These are phyloP conservation scores for Verticillium isaacii DNA, from an alignment of 2,329 filamentous ascomycete genomes.

Conservation along the genomic window DNA sequence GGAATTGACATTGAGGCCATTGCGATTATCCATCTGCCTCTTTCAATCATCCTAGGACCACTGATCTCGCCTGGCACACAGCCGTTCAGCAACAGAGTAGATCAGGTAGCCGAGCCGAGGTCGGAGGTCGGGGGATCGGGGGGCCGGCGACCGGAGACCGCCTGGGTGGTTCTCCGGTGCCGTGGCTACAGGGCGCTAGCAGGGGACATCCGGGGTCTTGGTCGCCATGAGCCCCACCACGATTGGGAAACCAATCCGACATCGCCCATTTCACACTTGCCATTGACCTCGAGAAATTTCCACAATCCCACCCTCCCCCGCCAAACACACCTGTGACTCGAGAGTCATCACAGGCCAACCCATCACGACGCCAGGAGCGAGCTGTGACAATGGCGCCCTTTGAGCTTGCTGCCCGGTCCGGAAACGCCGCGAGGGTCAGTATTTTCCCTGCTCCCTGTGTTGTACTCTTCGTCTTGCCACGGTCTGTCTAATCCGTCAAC, in stretches of 20 bases:
- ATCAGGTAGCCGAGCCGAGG: not conserved
- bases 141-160: not conserved
- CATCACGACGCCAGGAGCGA: not conserved
- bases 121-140: not conserved
- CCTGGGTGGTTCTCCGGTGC: not conserved
- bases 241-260: constrained; percentile 11
- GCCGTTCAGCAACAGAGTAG: no score
- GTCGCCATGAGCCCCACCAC: not conserved
- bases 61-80: no score
- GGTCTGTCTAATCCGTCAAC: constrained; percentile 10
- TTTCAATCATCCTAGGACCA: no score
- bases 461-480: not conserved
- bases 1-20: no score
- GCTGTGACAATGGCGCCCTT: constrained; percentile 41
- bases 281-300: constrained; percentile 9
- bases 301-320: constrained; percentile 6
- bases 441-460: not conserved
- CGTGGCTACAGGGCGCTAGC: not conserved
- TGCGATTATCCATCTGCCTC: no score
- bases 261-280: constrained; percentile 14
- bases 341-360: not conserved
- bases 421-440: constrained; percentile 41
- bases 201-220: not conserved
- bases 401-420: constrained; percentile 43
- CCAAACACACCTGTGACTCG: constrained; percentile 6